A percentile compares a stretch with the other conserved stretches of the same genome.
Evolutionary conservation across 78 protist species (phyloP).

Genomic region (Polysphondylium violaceum): DNA sequence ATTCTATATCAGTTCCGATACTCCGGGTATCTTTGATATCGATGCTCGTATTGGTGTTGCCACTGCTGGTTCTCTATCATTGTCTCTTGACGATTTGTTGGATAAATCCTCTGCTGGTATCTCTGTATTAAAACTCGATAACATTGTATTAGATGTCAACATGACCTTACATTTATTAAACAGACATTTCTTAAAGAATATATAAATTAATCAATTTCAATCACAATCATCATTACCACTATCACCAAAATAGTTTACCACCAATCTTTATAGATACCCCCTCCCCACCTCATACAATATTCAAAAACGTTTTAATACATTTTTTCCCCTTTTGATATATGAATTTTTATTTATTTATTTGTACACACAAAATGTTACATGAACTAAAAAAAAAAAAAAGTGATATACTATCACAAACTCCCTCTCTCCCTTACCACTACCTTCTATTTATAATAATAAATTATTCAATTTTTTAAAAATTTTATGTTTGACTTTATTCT

Average conservation of each 20-base stretch:
- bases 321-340: not conserved
- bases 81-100: conserved; percentile 71
- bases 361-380: not conserved
- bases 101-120: conserved; percentile 71
- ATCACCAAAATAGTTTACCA: not conserved
- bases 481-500: too few species aligned
- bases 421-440: too few species aligned
- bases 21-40: conserved; percentile 83
- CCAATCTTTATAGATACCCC: not conserved
- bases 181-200: conserved; percentile 73
- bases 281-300: too few species aligned
- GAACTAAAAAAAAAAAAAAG: not conserved
- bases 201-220: conserved; percentile 14
- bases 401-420: not conserved
- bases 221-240: not conserved
- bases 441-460: too few species aligned
- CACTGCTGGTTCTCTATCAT: conserved; percentile 34
- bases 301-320: too few species aligned
- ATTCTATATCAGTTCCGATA: conserved; percentile 65
- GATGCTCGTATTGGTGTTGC: conserved; percentile 79
- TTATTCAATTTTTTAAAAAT: too few species aligned
- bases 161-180: conserved; percentile 82
- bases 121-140: conserved; percentile 30
- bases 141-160: conserved; percentile 84
- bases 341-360: not conserved